phyloP scores from a whole-genome alignment of 73 alveolate species.

The Paramecium caudatum region DNA sequence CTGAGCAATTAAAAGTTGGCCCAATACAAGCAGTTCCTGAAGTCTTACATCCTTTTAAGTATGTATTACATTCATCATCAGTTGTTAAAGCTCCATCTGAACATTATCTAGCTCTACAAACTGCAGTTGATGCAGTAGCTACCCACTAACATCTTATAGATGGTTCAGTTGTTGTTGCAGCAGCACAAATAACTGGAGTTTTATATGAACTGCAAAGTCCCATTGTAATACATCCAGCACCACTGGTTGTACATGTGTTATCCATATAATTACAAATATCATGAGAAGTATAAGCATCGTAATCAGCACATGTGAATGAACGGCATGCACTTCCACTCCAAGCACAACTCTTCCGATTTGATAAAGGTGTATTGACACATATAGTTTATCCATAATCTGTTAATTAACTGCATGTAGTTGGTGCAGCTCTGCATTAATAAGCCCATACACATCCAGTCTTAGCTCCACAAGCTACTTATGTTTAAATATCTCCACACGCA shows the following conservation, averaged over 20 bases:
- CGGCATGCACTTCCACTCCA: conserved; percentile 43
- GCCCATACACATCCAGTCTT: conserved; percentile 54
- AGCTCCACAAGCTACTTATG: background rate
- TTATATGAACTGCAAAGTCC: background rate
- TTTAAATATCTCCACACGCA: background rate
- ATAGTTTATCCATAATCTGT: background rate
- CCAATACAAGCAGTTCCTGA: conserved; percentile 39
- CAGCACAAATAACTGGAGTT: background rate
- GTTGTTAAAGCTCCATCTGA: conserved; percentile 26
- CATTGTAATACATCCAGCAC: conserved; percentile 47
- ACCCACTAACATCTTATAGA: background rate
- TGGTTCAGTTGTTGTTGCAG: conserved; percentile 32
- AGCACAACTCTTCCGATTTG: conserved; percentile 50
- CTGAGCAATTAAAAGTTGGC: background rate
- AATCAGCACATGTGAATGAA: conserved; percentile 32
- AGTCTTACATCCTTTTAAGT: conserved; percentile 28
- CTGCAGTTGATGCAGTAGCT: conserved; percentile 6
- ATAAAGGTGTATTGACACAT: conserved; percentile 47
- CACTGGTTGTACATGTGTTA: conserved; percentile 14
- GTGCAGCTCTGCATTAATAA: background rate
- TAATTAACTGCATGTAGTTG: conserved; percentile 2
- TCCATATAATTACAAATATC: background rate
- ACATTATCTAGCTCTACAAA: conserved; percentile 6
- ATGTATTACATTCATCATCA: conserved; percentile 47
- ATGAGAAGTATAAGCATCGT: background rate